These are phyloP conservation scores for Epichloe gansuensis DNA, from an alignment of 2,329 filamentous ascomycete genomes.

Conservation along the genomic window DNA sequence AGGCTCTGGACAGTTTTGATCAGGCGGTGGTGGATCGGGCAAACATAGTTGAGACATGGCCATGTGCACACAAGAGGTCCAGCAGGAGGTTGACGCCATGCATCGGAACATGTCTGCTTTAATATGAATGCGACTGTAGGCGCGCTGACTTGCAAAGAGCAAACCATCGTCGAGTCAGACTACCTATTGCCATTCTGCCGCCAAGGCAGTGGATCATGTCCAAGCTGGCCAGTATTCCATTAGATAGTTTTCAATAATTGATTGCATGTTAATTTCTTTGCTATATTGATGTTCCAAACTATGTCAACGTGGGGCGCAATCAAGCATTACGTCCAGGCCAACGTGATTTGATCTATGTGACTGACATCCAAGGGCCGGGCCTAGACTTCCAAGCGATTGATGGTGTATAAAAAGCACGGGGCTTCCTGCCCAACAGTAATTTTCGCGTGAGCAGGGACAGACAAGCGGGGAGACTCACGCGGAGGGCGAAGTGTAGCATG, in stretches of 20 bases:
- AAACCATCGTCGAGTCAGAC: too few relatives aligned
- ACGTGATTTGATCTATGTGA: background rate
- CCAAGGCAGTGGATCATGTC: background rate
- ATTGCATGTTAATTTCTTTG: conserved; percentile 6
- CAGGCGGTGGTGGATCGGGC: background rate
- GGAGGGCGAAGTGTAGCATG: too few relatives aligned
- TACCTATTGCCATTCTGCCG: background rate
- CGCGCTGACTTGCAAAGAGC: background rate
- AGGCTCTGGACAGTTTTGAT: background rate
- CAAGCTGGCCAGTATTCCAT: conserved; percentile 1
- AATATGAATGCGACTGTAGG: background rate
- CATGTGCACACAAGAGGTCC: background rate
- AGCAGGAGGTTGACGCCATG: background rate
- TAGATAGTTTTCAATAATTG: conserved; percentile 7
- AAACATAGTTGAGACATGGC: background rate
- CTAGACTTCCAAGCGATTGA: background rate
- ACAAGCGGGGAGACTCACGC: background rate
- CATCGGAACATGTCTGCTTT: background rate
- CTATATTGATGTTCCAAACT: background rate
- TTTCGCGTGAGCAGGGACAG: background rate
- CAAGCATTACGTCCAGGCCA: background rate
- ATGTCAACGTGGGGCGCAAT: background rate
- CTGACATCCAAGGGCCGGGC: background rate
- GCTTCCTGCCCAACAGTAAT: too few relatives aligned
- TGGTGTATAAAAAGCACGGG: too few relatives aligned